Conservation (phyloP, 768 basidiomycete species). For the Trametopsis cervina region DNA sequence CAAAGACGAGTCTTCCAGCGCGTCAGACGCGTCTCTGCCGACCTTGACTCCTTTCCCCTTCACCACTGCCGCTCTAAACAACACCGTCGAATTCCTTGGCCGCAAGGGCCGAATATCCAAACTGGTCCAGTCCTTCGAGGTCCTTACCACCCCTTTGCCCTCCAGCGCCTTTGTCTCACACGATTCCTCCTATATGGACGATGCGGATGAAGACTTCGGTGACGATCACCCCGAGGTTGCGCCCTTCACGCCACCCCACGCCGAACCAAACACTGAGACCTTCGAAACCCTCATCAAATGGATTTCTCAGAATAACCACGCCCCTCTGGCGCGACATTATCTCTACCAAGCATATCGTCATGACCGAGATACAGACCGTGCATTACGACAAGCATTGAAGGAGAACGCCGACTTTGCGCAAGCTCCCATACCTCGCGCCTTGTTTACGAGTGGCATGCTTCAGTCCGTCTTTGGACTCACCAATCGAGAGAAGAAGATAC, state of each 20-base stretch:
- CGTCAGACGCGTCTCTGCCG: not conserved
- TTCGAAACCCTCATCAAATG: constrained; percentile 58
- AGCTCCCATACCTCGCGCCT: not conserved
- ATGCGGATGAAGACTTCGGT: constrained; percentile 56
- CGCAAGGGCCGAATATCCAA: constrained; percentile 51
- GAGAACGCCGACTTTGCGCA: not conserved
- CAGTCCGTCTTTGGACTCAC: constrained; percentile 51
- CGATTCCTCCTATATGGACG: constrained; percentile 57
- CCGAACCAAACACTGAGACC: constrained; percentile 59
- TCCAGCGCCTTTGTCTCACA: constrained; percentile 35
- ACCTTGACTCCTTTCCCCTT: constrained; percentile 14
- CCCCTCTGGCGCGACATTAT: constrained; percentile 60
- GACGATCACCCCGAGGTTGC: constrained; percentile 31
- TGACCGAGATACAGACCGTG: constrained; percentile 31
- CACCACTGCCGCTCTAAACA: constrained; percentile 64
- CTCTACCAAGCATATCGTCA: constrained; percentile 42
- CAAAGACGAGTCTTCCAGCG: not conserved
- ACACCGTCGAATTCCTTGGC: constrained; percentile 65
- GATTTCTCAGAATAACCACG: constrained; percentile 40
- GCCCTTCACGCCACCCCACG: constrained; percentile 34
- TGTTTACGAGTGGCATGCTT: constrained; percentile 30
- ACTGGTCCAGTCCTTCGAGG: constrained; percentile 71
- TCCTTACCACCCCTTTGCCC: constrained; percentile 67
- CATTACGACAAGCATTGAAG: constrained; percentile 20
- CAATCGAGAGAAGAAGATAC: constrained; percentile 52